Conservation (phyloP, 2,329 filamentous ascomycete species). For the Metarhizium sp. region DNA sequence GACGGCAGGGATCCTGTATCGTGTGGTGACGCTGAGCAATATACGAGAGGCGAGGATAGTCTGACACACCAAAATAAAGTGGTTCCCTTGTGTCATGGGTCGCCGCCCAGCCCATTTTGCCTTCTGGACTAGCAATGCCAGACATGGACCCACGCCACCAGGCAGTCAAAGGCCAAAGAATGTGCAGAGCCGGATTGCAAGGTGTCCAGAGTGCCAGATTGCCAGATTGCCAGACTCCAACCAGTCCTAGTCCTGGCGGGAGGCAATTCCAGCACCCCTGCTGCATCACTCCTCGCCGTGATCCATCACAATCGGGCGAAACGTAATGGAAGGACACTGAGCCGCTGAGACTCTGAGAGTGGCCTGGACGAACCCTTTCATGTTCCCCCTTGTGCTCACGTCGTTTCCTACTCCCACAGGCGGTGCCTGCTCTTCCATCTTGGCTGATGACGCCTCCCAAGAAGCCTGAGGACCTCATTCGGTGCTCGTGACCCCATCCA, state of each 20-base stretch:
- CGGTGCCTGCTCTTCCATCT: too few species aligned
- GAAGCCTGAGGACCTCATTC: too few species aligned
- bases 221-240: neutral
- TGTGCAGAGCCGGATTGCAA: neutral
- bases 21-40: slow-evolving; percentile 38
- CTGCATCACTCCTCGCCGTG: slow-evolving; percentile 1
- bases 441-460: too few species aligned
- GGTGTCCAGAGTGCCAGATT: neutral
- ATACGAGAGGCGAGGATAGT: slow-evolving; percentile 39
- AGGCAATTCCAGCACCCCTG: slow-evolving; percentile 3
- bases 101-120: slow-evolving; percentile 13
- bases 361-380: too few species aligned
- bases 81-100: slow-evolving; percentile 23
- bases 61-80: slow-evolving; percentile 41
- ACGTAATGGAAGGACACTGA: slow-evolving; percentile 1
- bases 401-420: too few species aligned
- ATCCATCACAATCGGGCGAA: slow-evolving; percentile 5
- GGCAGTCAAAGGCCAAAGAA: slow-evolving; percentile 1
- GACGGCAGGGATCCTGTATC: slow-evolving; percentile 19
- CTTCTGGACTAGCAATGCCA: slow-evolving; percentile 19
- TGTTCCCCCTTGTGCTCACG: too few species aligned
- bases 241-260: neutral
- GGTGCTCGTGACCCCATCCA: too few species aligned
- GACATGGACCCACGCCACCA: slow-evolving; percentile 9
- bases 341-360: neutral